Percentiles rank a stretch among this genome's conserved stretches.
Evolutionary conservation across 1,284 basidiomycete genomes (phyloP).

Genomic region (Tilletiaria anomala): DNA sequence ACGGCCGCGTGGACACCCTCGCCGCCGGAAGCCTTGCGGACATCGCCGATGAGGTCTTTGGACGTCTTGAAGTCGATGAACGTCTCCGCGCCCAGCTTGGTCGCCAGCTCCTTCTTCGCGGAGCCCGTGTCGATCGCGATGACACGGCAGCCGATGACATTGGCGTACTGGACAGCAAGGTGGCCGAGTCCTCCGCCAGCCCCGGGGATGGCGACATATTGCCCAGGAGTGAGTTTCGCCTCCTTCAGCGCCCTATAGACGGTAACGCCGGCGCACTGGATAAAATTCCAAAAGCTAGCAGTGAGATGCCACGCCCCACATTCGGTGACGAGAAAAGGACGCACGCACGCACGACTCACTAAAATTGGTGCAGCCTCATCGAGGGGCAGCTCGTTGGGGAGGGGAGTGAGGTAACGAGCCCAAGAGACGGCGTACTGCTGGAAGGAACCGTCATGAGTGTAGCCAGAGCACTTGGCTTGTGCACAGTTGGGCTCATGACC

Average conservation of each 20-base stretch:
- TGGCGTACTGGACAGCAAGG: slow-evolving; percentile 25
- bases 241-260: slow-evolving; percentile 74
- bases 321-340: too few relatives aligned
- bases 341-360: too few relatives aligned
- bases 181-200: slow-evolving; percentile 53
- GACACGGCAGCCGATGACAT: slow-evolving; percentile 47
- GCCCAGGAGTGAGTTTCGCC: slow-evolving; percentile 51
- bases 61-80: slow-evolving; percentile 62
- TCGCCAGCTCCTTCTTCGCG: slow-evolving; percentile 58
- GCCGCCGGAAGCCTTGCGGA: slow-evolving; percentile 49
- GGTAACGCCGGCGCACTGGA: slow-evolving; percentile 62
- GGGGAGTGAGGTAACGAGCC: slow-evolving; percentile 52
- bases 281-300: slow-evolving; percentile 13
- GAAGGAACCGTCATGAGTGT: slow-evolving; percentile 69
- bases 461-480: slow-evolving; percentile 36
- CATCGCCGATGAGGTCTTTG: slow-evolving; percentile 49
- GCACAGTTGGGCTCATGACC: slow-evolving; percentile 52
- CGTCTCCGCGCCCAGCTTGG: slow-evolving; percentile 57
- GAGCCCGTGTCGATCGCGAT: slow-evolving; percentile 65
- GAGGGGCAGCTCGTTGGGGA: slow-evolving; percentile 18
- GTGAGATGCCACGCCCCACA: not conserved
- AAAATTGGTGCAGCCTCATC: too few relatives aligned
- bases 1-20: slow-evolving; percentile 54
- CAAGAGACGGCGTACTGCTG: slow-evolving; percentile 53
- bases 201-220: slow-evolving; percentile 67